Base-by-base conservation (phyloP, 1,284 basidiomycete species). In the Pterulicium gracile region DNA sequence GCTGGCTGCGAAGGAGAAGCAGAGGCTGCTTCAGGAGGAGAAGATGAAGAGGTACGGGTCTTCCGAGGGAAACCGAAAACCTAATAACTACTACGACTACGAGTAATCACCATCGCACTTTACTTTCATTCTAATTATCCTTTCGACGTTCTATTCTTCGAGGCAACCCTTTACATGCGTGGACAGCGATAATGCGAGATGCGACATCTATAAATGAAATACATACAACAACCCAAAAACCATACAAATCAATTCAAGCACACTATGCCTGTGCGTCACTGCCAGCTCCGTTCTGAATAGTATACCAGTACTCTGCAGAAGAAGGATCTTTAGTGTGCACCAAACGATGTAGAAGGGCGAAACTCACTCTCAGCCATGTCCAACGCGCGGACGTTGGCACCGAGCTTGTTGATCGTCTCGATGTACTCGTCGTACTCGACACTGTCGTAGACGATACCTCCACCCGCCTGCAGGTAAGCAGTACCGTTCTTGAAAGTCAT, bases 391-490 rank as follows among this genome's bases (percentile, higher is more conserved):
- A 92, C 75, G 62, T 97, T 98, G 12, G 86, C 86, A 50, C 79
- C 79, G 14, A 98, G 70, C 65, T 98, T 98, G 72, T 98, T 97
- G 58, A 98, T 72, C 19, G 94, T 98, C 66, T 98, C 95, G 3
- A 86, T 63, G 57, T 94, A 98, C 63, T 99, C 96, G 39, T 98
- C 95, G 60, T 97, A 89, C 63, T 99, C 96, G 7, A 93, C 83
- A 57, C 90, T 95, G 64, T 99, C 96, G 54, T 85, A 94, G 2
- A 99, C 96, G 56, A 99, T 98, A 2, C 96, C 96, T 41, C 96
- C 96, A 2, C 94, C 93, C 39, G 96, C 94, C 64, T 98, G 95
- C 43, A 98, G 67, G 63, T 97, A 98, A 5, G 84, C 93, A 15
- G 81, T 70, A 1, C 93, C 93, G 55, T 95, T 79, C 65, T 95